A percentile compares a stretch with the other conserved stretches of the same genome.
Evolutionary conservation across 2,329 filamentous ascomycete genomes (phyloP).

Genomic region (Fusarium lyarnte): DNA sequence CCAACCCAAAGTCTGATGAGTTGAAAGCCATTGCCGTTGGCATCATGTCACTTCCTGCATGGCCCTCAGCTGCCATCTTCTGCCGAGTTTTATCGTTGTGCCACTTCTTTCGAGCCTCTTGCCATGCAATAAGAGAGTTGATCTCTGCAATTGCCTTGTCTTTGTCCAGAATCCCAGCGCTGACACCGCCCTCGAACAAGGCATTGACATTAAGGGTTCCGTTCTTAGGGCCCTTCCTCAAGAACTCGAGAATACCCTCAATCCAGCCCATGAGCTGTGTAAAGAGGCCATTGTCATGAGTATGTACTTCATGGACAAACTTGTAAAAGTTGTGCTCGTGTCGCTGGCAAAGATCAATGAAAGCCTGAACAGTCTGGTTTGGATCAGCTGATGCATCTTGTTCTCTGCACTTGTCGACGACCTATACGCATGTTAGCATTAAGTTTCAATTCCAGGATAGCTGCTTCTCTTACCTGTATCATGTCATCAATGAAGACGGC

Average conservation of each 20-base stretch:
- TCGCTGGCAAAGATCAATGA: slow-evolving; percentile 94
- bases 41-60: slow-evolving; percentile 57
- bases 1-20: slow-evolving; percentile 87
- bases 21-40: slow-evolving; percentile 72
- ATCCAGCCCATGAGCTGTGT: slow-evolving; percentile 97
- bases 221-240: slow-evolving; percentile 84
- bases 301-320: slow-evolving; percentile 97
- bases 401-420: slow-evolving; percentile 72
- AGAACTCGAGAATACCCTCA: slow-evolving; percentile 92
- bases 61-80: slow-evolving; percentile 92
- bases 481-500: slow-evolving; percentile 92
- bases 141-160: slow-evolving; percentile 81
- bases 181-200: slow-evolving; percentile 82
- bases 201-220: slow-evolving; percentile 95
- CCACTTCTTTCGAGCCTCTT: slow-evolving; percentile 96
- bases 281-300: slow-evolving; percentile 96
- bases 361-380: slow-evolving; percentile 97
- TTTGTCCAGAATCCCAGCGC: slow-evolving; percentile 74
- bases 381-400: slow-evolving; percentile 92
- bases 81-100: slow-evolving; percentile 97
- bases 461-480: slow-evolving; percentile 70
- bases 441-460: neutral
- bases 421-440: slow-evolving; percentile 50
- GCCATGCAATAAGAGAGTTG: slow-evolving; percentile 88
- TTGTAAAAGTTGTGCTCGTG: slow-evolving; percentile 99